Percentiles rank a stretch among this genome's conserved stretches.
Conservation (phyloP, 306 rosid genomes). For the Vigna angularis region DNA sequence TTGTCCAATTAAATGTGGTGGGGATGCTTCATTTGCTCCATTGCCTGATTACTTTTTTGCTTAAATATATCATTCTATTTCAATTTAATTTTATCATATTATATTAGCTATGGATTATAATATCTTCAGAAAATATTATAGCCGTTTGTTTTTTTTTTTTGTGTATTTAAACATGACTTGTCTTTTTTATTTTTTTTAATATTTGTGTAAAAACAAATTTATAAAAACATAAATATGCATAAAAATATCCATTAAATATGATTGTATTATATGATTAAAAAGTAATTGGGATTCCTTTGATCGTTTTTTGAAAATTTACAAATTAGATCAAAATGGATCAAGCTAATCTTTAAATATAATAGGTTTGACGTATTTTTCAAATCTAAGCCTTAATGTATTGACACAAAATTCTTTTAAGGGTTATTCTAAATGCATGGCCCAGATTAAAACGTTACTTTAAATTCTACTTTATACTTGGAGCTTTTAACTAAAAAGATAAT, state of each 20-base stretch:
- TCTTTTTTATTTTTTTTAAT: not conserved
- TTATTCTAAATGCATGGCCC: too few species aligned
- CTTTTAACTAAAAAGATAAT: too few species aligned
- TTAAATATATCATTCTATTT: conserved; percentile 4
- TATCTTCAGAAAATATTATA: not conserved
- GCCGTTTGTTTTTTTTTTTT: not conserved
- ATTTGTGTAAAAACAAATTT: not conserved
- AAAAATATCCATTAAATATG: not conserved
- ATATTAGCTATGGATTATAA: not conserved
- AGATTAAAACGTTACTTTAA: too few species aligned
- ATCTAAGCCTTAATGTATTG: too few species aligned
- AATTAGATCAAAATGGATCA: not conserved
- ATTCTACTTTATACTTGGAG: too few species aligned
- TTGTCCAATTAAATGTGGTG: conserved; percentile 2
- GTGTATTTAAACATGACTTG: not conserved
- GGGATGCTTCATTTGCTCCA: not conserved
- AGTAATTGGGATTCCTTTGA: not conserved
- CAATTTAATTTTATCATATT: not conserved
- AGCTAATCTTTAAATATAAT: not conserved
- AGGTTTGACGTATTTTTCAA: too few species aligned
- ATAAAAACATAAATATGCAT: not conserved
- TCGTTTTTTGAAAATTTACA: not conserved
- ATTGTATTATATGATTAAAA: not conserved
- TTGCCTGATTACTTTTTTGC: not conserved
- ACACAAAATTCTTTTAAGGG: too few species aligned